Evolutionary conservation across 1,139 yeast genomes (phyloP).

Genomic region (Martiniozyma asiatica): DNA sequence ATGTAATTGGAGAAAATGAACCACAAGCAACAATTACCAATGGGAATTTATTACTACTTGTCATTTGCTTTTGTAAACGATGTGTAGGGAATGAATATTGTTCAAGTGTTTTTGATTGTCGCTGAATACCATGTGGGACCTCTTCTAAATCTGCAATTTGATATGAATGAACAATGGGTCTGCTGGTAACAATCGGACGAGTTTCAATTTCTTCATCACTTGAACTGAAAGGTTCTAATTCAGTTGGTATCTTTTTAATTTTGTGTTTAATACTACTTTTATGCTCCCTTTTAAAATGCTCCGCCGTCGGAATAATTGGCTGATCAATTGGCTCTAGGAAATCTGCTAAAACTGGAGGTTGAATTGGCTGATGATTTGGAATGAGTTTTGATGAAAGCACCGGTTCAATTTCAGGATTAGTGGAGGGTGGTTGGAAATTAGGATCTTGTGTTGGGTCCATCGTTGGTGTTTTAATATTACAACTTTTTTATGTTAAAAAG

Average conservation of each 20-base stretch:
- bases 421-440: conserved; percentile 61
- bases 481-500: no score
- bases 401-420: conserved; percentile 47
- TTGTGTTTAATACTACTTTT: conserved; percentile 15
- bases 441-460: conserved; percentile 84
- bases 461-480: not conserved
- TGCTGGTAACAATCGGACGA: conserved; percentile 7
- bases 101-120: conserved; percentile 65
- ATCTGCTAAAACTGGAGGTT: conserved; percentile 68
- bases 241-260: conserved; percentile 33
- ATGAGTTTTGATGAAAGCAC: conserved; percentile 63
- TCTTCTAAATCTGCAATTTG: conserved; percentile 93
- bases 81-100: conserved; percentile 79
- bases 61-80: conserved; percentile 58
- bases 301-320: conserved; percentile 43
- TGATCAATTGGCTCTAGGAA: conserved; percentile 60
- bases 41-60: conserved; percentile 74
- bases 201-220: conserved; percentile 19
- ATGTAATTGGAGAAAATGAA: conserved; percentile 90
- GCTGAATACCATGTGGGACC: conserved; percentile 83
- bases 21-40: conserved; percentile 96
- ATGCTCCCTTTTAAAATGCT: not conserved
- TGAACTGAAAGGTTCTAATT: conserved; percentile 34
- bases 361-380: conserved; percentile 66
- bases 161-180: conserved; percentile 41